Evolutionary conservation across 73 alveolate species (phyloP), one percentile per base, ranked within the genome.

Genomic region (Paramecium sexaurelia): DNA sequence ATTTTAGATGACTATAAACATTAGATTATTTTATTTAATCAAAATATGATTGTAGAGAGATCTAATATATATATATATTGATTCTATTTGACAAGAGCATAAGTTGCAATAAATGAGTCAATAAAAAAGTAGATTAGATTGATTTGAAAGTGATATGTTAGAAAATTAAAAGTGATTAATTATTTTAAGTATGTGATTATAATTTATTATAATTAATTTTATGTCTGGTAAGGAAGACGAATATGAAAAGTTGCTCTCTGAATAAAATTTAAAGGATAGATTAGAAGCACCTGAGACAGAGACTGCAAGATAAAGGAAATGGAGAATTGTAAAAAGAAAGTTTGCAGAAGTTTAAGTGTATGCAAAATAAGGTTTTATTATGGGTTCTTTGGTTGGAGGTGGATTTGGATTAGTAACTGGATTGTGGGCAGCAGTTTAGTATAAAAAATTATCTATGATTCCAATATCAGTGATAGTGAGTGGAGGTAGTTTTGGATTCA

Each of bases 401-500:
- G 84, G 84, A 20, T 61, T 86, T 36, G 93, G 93, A 45, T 71
- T 75, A 56, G 68, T 86, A 26, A 86, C 66, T 6, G 93, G 93
- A 39, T 45, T 66, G 13, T 86, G 93, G 93, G 87, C 71, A 33
- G 93, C 93, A 56, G 27, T 55, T 11, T 32, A 55, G 66, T 61
- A 71, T 26, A 61, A 71, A 36, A 86, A 57, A 66, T 29, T 86
- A 29, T 32, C 84, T 7, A 55, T 86, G 55, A 71, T 86, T 57
- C 93, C 93, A 37, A 61, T 86, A 39, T 86, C 93, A 27, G 68
- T 86, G 19, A 35, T 86, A 33, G 39, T 75, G 20, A 61, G 87
- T 56, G 93, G 93, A 7, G 93, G 93, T 1, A 61, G 82, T 75
- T 86, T 86, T 86, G 93, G 93, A 24, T 86, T 86, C 32, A 86